Evolutionary conservation across 768 basidiomycete genomes (phyloP).

Genomic region (Amanita polypyramis): DNA sequence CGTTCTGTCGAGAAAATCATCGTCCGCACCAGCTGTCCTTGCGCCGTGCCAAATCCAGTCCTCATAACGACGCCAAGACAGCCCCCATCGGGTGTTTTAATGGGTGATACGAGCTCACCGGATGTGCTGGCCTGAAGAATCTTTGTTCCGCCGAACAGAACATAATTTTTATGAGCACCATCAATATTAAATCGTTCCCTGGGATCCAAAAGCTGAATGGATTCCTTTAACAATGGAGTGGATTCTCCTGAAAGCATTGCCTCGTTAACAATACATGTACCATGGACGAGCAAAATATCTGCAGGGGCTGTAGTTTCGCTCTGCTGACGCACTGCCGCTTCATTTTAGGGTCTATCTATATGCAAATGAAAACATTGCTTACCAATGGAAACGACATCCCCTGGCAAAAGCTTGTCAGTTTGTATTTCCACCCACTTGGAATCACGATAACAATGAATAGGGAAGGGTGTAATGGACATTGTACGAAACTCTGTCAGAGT

Average conservation of each 20-base stretch:
- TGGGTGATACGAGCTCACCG: constrained; percentile 33
- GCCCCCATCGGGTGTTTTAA: constrained; percentile 81
- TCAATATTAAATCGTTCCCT: constrained; percentile 78
- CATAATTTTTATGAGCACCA: constrained; percentile 73
- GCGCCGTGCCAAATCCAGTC: constrained; percentile 95
- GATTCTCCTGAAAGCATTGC: constrained; percentile 99
- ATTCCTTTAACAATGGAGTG: constrained; percentile 93
- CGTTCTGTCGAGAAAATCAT: constrained; percentile 99
- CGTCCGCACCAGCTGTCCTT: constrained; percentile 93
- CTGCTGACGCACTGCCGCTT: constrained; percentile 43
- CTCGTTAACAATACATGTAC: constrained; percentile 95
- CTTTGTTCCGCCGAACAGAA: constrained; percentile 96
- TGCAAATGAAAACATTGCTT: constrained; percentile 6
- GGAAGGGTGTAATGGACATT: constrained; percentile 89
- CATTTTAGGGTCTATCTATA: constrained; percentile 5
- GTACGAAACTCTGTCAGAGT: constrained; percentile 94
- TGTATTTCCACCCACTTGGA: constrained; percentile 71
- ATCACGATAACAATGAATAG: constrained; percentile 74
- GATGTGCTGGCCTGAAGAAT: constrained; percentile 72
- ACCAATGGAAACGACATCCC: constrained; percentile 82
- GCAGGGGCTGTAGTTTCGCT: constrained; percentile 87
- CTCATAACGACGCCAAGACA: constrained; percentile 88
- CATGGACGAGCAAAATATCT: constrained; percentile 85
- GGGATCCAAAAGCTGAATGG: constrained; percentile 73
- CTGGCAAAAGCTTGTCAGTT: constrained; percentile 83